These are phyloP conservation scores for Grosmannia clavigera DNA, from an alignment of 2,329 filamentous ascomycete genomes.

Conservation along the genomic window DNA sequence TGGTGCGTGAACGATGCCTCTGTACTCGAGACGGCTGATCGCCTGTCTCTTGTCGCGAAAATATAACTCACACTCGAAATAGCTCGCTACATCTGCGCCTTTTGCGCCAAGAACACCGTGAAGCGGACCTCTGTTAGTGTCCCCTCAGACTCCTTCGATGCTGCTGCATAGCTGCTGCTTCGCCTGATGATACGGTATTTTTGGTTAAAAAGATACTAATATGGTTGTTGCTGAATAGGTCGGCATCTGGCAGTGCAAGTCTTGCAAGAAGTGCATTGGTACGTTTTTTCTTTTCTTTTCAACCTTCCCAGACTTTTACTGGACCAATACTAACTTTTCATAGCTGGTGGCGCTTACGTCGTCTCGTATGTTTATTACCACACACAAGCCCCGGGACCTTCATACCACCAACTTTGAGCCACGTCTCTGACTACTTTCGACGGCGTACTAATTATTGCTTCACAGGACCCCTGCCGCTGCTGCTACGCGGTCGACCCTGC, in stretches of 20 bases:
- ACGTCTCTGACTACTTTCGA: neutral
- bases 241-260: conserved; percentile 79
- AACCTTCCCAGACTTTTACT: neutral
- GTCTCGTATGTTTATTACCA: conserved; percentile 68
- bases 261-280: conserved; percentile 83
- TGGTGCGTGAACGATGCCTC: conserved; percentile 15
- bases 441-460: neutral
- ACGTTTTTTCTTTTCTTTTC: conserved; percentile 1
- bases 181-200: neutral
- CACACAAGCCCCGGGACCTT: neutral
- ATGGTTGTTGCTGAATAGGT: neutral
- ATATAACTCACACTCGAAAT: neutral
- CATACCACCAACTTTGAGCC: neutral
- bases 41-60: neutral
- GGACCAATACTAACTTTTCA: neutral
- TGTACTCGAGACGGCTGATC: neutral
- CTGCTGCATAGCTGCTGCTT: neutral
- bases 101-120: conserved; percentile 95
- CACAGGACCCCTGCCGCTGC: conserved; percentile 78
- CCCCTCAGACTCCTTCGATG: conserved; percentile 38
- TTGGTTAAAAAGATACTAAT: neutral
- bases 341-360: conserved; percentile 76
- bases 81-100: conserved; percentile 91
- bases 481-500: conserved; percentile 90
- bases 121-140: conserved; percentile 59